Evolutionary conservation across 331 rosid species (phyloP).

Genomic region (Pyrus hybrid): DNA sequence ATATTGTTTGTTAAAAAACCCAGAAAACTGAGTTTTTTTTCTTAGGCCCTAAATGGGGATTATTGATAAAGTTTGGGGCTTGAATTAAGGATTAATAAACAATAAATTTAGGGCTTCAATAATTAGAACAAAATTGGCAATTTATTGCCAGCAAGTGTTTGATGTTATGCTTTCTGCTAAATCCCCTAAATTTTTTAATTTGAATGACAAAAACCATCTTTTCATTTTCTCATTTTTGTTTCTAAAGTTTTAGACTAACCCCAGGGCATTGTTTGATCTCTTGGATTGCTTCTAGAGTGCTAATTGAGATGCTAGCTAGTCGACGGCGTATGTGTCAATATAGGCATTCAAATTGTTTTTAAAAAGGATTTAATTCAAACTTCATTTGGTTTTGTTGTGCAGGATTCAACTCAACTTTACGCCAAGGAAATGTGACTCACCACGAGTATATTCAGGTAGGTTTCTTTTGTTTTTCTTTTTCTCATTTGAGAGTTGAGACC

Average conservation of each 20-base stretch:
- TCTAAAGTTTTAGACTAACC: neutral
- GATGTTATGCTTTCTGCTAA: no score
- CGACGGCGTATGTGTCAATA: neutral
- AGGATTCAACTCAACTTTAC: slow-evolving; percentile 96
- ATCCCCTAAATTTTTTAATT: no score
- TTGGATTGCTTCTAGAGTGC: neutral
- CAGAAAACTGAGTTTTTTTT: neutral
- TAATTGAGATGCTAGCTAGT: neutral
- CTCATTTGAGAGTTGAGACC: slow-evolving; percentile 5
- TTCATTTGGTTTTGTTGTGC: slow-evolving; percentile 6
- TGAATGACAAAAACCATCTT: no score
- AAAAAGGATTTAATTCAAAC: neutral
- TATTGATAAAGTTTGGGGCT: no score
- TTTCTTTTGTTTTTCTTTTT: neutral
- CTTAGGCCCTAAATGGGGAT: no score
- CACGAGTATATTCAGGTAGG: slow-evolving; percentile 70
- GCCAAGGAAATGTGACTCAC: slow-evolving; percentile 88
- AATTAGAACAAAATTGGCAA: no score
- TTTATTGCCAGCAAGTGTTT: no score
- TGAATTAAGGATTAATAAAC: no score
- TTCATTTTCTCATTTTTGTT: neutral
- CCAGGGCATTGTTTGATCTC: neutral
- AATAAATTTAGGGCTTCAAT: no score
- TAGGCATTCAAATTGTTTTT: neutral
- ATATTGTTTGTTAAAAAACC: neutral